phyloP scores from a whole-genome alignment of 345 rosid species.

The Salix udensis region DNA sequence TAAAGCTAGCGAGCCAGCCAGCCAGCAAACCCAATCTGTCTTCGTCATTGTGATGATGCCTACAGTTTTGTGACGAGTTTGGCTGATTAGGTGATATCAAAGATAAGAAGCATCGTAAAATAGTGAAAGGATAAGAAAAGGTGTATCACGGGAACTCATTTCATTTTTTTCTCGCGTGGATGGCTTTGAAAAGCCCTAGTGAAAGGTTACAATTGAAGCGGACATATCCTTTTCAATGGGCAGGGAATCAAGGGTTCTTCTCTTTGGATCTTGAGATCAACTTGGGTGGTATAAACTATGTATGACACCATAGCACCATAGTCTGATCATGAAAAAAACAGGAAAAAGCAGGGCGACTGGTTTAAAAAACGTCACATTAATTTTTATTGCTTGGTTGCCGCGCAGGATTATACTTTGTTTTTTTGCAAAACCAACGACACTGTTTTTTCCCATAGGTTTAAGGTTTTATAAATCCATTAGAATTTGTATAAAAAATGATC shows the following conservation, averaged over 20 bases:
- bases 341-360: too few species aligned
- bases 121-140: not conserved
- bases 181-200: not conserved
- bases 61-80: not conserved
- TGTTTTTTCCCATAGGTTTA: too few species aligned
- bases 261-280: not conserved
- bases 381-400: too few species aligned
- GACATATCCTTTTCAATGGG: constrained; percentile 6
- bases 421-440: too few species aligned
- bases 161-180: not conserved
- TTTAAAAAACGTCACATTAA: too few species aligned
- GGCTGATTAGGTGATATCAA: constrained; percentile 5
- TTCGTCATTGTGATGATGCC: not conserved
- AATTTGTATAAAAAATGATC: too few species aligned
- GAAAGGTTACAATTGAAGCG: not conserved
- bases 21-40: not conserved
- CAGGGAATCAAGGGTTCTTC: not conserved
- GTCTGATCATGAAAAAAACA: too few species aligned
- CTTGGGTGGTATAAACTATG: too few species aligned
- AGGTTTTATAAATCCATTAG: too few species aligned
- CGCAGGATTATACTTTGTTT: too few species aligned
- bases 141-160: not conserved
- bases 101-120: constrained; percentile 7
- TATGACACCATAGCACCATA: too few species aligned
- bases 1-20: not conserved